These are phyloP conservation scores for Zea luxurians DNA, from an alignment of 176 grass and related monocot species.

Conservation along the genomic window DNA sequence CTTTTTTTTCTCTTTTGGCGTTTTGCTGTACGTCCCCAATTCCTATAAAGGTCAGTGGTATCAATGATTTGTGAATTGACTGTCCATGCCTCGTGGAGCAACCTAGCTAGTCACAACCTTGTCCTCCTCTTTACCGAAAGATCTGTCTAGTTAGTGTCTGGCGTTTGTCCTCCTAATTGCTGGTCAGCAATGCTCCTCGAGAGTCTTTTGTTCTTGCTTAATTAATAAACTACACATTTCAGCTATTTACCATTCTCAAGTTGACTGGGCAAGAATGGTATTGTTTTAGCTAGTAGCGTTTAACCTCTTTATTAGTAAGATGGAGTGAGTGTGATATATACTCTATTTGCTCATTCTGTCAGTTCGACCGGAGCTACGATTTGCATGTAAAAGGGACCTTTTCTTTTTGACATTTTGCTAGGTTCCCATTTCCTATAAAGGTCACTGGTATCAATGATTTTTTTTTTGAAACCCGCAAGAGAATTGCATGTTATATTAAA, in stretches of 20 bases:
- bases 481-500: no score
- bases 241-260: neutral
- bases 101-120: conserved; percentile 39
- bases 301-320: no score
- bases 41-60: conserved; percentile 32
- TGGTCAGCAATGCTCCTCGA: neutral
- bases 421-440: no score
- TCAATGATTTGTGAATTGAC: conserved; percentile 56
- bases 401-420: no score
- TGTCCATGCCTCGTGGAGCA: conserved; percentile 42
- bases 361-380: conserved; percentile 12
- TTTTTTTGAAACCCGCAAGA: no score
- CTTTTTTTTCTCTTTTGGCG: conserved; percentile 28
- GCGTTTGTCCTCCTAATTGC: conserved; percentile 28
- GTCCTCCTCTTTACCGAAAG: conserved; percentile 38
- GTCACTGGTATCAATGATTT: no score
- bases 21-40: conserved; percentile 42
- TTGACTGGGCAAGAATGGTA: neutral
- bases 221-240: conserved; percentile 31
- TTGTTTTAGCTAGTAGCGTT: no score
- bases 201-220: conserved; percentile 25
- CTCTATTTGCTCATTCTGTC: neutral
- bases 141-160: conserved; percentile 8
- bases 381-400: neutral
- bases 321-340: neutral